phyloP scores from a whole-genome alignment of 2,329 filamentous ascomycete genomes.

The Sporothrix phasma region DNA sequence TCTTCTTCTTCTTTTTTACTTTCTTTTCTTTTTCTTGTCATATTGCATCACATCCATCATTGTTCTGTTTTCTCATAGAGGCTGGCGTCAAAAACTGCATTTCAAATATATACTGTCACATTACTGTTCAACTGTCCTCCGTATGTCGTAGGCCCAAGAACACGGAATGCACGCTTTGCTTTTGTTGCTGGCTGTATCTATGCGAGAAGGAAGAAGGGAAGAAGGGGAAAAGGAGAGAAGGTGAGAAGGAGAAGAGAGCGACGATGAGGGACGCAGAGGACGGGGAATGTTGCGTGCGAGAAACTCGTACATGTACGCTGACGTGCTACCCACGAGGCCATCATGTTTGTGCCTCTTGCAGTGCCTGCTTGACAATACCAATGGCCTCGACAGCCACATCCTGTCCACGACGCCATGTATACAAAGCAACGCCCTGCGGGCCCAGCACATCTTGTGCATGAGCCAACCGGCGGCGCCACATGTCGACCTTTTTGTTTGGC shows the following conservation, averaged over 20 bases:
- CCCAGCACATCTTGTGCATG: constrained; percentile 53
- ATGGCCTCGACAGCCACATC: constrained; percentile 61
- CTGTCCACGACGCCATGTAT: constrained; percentile 62
- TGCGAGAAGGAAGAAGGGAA: background rate
- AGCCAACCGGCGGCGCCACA: constrained; percentile 61
- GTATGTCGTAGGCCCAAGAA: no score
- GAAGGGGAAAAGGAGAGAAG: background rate
- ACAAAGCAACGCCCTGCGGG: constrained; percentile 55
- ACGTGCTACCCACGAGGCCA: no score
- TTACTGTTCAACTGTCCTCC: no score
- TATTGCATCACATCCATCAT: background rate
- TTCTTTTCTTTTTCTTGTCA: no score
- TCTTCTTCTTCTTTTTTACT: no score
- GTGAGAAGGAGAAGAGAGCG: no score
- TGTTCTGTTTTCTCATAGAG: background rate
- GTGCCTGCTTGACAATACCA: constrained; percentile 49
- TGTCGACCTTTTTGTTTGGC: constrained; percentile 56
- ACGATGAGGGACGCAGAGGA: no score
- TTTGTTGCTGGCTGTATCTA: background rate
- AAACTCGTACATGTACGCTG: no score
- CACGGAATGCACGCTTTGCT: no score
- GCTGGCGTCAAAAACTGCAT: background rate
- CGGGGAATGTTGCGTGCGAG: no score
- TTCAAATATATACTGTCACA: no score
- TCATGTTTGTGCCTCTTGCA: constrained; percentile 24